Percentiles rank a stretch among this genome's conserved stretches.
These are phyloP conservation scores for Isoetes taiwanensis DNA, from an alignment of 75 land plant genomes.

Conservation along the genomic window DNA sequence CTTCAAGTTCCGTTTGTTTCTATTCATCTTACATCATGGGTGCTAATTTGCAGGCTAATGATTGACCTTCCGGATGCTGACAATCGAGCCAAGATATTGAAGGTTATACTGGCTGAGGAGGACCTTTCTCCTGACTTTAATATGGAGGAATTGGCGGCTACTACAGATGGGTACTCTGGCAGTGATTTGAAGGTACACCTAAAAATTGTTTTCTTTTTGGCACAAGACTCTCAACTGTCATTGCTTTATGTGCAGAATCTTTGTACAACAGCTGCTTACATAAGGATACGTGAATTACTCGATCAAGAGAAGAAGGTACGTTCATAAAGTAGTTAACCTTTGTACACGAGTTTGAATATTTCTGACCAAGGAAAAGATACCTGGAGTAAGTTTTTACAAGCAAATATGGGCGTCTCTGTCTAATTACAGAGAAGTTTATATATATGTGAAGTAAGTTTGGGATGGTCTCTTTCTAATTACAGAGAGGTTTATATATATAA, in stretches of 20 bases:
- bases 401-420: no score
- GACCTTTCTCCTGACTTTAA: conserved; percentile 27
- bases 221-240: background rate
- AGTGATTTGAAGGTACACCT: conserved; percentile 35
- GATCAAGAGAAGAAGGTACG: conserved; percentile 37
- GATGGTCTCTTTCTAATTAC: no score
- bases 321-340: background rate
- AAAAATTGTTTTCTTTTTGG: background rate
- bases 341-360: no score
- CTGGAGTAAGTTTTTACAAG: no score
- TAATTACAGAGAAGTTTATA: no score
- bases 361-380: no score
- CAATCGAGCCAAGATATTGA: conserved; percentile 34
- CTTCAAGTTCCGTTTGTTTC: no score
- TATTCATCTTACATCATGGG: no score
- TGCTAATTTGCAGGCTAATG: conserved; percentile 35
- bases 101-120: conserved; percentile 32
- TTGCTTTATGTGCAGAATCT: conserved; percentile 19
- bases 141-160: conserved; percentile 29
- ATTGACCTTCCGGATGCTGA: conserved; percentile 33
- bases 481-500: no score
- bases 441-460: no score
- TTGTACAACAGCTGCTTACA: conserved; percentile 41
- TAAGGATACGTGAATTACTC: conserved; percentile 30
- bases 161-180: conserved; percentile 39